Evolutionary conservation across 202 grass and related monocot genomes (phyloP), one percentile per base, ranked within the genome.

Genomic region (Elaeis oleifera): DNA sequence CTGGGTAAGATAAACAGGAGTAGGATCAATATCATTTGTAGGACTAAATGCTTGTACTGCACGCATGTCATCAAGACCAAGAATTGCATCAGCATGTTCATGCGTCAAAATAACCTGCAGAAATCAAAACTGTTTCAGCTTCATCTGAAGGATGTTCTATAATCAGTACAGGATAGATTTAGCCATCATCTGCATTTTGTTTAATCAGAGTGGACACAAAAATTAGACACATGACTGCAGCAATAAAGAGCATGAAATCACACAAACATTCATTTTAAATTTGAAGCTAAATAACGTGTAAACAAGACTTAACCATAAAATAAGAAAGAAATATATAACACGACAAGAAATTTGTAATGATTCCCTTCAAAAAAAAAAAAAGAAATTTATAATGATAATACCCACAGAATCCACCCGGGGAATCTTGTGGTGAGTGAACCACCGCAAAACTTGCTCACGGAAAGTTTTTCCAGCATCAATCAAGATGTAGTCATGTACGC

Each of bases 381-480:
- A 44, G 11, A 44, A 44, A 44, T 44, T 44, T 44, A 1, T 44
- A 44, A 44, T 6, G 5, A 7, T 59, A 67, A 36, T 73, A 88
- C 91, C 81, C 76, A 96, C 87, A 39, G 91, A 88, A 85, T 96
- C 86, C 56, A 96, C 84, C 39, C 79, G 76, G 48, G 91, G 91
- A 53, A 96, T 90, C 78, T 88, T 90, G 64, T 96, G 87, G 71
- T 4, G 70, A 71, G 90, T 88, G 60, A 96, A 96, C 91, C 91
- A 96, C 36, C 87, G 76, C 57, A 96, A 79, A 70, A 96, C 87
- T 88, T 96, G 91, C 66, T 96, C 91, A 63, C 87, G 74, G 70
- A 96, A 90, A 67, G 74, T 88, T 62, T 96, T 96, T 68, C 91
- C 91, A 56, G 81, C 84, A 75, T 96, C 91, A 19, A 96, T 90